These are phyloP conservation scores for Filosporella fistucella DNA, from an alignment of 495 filamentous ascomycete genomes.

Conservation along the genomic window DNA sequence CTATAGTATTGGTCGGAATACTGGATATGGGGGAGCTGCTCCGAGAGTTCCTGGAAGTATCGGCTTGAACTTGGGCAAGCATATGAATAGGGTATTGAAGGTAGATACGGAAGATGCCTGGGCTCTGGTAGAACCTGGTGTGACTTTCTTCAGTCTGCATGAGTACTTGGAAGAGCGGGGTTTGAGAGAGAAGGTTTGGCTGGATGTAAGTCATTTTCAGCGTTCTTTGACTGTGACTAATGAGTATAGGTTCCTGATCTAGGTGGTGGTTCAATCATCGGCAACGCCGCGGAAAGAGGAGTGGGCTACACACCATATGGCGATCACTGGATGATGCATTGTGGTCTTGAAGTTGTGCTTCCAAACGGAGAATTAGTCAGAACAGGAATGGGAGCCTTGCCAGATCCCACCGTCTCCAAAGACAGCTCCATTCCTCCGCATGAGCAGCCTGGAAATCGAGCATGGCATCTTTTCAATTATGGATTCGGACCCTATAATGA, in stretches of 20 bases:
- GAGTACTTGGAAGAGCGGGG: conserved; percentile 41
- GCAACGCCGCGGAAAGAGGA: conserved; percentile 32
- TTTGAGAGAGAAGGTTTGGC: conserved; percentile 37
- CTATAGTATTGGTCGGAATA: conserved; percentile 45
- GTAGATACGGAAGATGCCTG: conserved; percentile 46
- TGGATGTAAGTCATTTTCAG: conserved; percentile 29
- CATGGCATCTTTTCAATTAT: conserved; percentile 48
- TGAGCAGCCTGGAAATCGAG: conserved; percentile 29
- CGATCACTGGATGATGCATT: conserved; percentile 52
- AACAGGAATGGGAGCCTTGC: conserved; percentile 56
- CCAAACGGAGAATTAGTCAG: conserved; percentile 49
- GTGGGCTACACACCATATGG: conserved; percentile 42
- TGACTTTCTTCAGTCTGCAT: conserved; percentile 50
- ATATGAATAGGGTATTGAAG: conserved; percentile 52
- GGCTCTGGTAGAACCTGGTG: conserved; percentile 54
- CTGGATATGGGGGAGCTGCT: conserved; percentile 55
- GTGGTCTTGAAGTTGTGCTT: conserved; percentile 52
- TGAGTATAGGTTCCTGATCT: conserved; percentile 38
- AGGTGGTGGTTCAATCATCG: conserved; percentile 49
- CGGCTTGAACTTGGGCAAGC: conserved; percentile 46
- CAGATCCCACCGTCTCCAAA: conserved; percentile 27
- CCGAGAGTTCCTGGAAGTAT: conserved; percentile 49
- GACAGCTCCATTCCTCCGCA: conserved; percentile 13
- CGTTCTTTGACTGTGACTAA: background rate
- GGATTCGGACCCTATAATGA: conserved; percentile 53